Percentiles rank a stretch among this genome's conserved stretches.
Conservation (phyloP, 139 green algal species). For the Zygnema circumcarinatum region DNA sequence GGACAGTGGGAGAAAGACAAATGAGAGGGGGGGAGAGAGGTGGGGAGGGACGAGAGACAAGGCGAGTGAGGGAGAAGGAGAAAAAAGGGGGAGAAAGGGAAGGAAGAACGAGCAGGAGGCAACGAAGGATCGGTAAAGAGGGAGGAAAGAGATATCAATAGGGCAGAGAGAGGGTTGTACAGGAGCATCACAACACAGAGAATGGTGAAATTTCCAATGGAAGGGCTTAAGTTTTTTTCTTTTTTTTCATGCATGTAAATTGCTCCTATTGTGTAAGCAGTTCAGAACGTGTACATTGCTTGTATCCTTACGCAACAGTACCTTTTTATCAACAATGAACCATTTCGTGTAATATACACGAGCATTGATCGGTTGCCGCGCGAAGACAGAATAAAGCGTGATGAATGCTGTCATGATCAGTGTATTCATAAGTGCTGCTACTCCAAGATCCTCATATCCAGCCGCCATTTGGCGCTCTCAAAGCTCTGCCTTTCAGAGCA, state of each 20-base stretch:
- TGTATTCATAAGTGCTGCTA: constrained; percentile 42
- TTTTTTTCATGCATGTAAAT: background rate
- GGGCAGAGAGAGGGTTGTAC: background rate
- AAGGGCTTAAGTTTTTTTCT: background rate
- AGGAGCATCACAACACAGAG: too few species aligned
- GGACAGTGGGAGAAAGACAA: background rate
- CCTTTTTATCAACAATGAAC: constrained; percentile 46
- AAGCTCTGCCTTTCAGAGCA: too few species aligned
- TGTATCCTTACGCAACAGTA: too few species aligned
- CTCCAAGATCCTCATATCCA: constrained; percentile 5
- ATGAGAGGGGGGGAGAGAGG: background rate
- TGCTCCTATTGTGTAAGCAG: background rate
- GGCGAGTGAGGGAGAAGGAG: background rate
- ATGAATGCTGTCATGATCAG: constrained; percentile 22
- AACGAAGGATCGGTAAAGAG: background rate
- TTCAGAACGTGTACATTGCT: background rate
- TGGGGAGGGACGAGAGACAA: background rate
- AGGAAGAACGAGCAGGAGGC: background rate
- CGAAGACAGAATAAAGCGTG: constrained; percentile 28
- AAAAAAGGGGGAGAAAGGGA: background rate
- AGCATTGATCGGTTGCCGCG: constrained; percentile 37
- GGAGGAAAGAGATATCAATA: background rate
- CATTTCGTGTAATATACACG: constrained; percentile 54
- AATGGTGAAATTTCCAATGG: too few species aligned
- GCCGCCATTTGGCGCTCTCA: constrained; percentile 18